Evolutionary conservation across 495 filamentous ascomycete genomes (phyloP), one percentile per base, ranked within the genome.

Genomic region (Penicillium chermesinum): DNA sequence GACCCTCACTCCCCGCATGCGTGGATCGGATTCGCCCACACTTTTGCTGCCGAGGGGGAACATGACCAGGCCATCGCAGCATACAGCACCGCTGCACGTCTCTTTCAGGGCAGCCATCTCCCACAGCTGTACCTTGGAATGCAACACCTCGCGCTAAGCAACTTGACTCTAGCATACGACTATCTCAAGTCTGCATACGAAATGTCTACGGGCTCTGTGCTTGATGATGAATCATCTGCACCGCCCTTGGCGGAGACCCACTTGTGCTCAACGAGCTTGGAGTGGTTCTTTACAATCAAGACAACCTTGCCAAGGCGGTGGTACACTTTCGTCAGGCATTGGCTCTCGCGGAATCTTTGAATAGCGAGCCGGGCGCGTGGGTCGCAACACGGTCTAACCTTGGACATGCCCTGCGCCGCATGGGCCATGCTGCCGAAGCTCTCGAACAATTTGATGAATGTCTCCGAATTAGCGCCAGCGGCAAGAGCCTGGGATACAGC

Each of bases 11-110:
- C 95, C 56, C 94, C 93, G 4, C 88, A 94, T 4, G 93, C 93
- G 33, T 99, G 93, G 93, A 97, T 99, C 50, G 93, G 93, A 7
- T 99, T 99, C 67, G 93, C 93, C 17, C 93, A 99, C 71, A 99
- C 94, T 0, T 99, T 99, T 63, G 94, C 93, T n/a, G 91, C 91
- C n/a, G 93, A 99, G 67, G 93, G 94, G 44, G 93, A 99, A 67
- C 90, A 97, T 67, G 93, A 99, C 62, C 93, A 99, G 70, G 93
- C 93, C 43, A 95, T 99, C 51, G 91, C 91, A 13, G 93, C 94
- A 6, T 99, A 99, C 73, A 93, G 87, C 32, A 99, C 93, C 12
- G 93, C 93, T 1, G 93, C 91, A 10, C 79, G 94, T 20, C 74
- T 99, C 1, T 99, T 99, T 72, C 91, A 95, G 67, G 93, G 93